Conservation (phyloP, 2,329 filamentous ascomycete species). For the Colletotrichum sp. region DNA sequence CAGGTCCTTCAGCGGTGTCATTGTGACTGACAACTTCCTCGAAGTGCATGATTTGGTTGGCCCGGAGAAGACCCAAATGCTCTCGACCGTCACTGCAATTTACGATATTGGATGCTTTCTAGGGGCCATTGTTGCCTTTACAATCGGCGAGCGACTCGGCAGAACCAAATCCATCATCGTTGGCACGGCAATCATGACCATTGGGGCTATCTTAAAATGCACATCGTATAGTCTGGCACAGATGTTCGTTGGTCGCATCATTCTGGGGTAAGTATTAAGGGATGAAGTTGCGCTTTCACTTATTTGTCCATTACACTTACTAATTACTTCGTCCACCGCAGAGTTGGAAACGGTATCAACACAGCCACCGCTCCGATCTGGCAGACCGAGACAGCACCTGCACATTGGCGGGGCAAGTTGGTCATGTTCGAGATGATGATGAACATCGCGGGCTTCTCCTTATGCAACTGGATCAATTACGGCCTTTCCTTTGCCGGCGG, state of each 20-base stretch:
- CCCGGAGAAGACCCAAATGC: neutral
- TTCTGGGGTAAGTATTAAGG: neutral
- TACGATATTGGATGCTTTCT: neutral
- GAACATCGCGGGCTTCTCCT: conserved; percentile 35
- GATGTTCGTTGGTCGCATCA: neutral
- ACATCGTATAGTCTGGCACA: neutral
- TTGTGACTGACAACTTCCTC: neutral
- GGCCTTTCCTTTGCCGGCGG: conserved; percentile 41
- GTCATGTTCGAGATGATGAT: conserved; percentile 35
- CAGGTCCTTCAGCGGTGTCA: neutral
- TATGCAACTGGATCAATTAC: conserved; percentile 45
- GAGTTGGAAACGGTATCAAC: conserved; percentile 52
- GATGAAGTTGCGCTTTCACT: neutral
- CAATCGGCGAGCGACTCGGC: neutral
- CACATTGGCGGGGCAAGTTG: conserved; percentile 34
- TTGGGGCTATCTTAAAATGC: neutral
- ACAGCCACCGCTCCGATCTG: conserved; percentile 42
- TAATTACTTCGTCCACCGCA: neutral
- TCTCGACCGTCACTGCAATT: neutral
- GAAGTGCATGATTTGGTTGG: neutral
- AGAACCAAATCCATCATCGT: neutral
- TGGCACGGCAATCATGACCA: neutral
- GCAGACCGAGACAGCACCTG: conserved; percentile 39
- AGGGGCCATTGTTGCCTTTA: neutral
- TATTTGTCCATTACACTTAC: neutral